A percentile compares a stretch with the other conserved stretches of the same genome.
Conservation (phyloP, 2,329 filamentous ascomycete genomes). For the Trichophyton rubrum region DNA sequence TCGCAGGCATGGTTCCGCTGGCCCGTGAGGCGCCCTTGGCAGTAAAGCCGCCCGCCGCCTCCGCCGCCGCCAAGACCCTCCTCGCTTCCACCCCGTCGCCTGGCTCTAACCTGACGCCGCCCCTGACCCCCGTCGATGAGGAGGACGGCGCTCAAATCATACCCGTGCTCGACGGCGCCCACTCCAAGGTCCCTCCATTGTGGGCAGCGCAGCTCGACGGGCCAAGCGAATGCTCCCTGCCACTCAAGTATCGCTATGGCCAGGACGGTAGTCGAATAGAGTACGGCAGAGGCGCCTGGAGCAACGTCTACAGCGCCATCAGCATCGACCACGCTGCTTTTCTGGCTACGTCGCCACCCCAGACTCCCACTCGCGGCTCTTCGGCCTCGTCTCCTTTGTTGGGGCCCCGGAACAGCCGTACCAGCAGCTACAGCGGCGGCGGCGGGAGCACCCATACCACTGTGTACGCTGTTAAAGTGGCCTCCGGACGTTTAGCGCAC, state of each 20-base stretch:
- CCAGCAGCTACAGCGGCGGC: background rate
- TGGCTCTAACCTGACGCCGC: constrained; percentile 21
- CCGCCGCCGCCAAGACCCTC: constrained; percentile 6
- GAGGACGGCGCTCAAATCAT: background rate
- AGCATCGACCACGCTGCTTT: background rate
- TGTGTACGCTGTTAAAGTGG: constrained; percentile 35
- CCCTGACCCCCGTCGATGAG: constrained; percentile 22
- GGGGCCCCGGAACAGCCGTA: background rate
- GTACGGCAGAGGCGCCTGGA: constrained; percentile 37
- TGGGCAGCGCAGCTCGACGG: background rate
- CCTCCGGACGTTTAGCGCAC: constrained; percentile 29
- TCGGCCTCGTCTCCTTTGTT: constrained; percentile 6
- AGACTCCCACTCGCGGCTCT: constrained; percentile 24
- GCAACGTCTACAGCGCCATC: constrained; percentile 34
- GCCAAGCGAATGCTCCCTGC: constrained; percentile 22
- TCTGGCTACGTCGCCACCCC: constrained; percentile 14
- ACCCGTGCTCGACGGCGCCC: background rate
- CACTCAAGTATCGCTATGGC: constrained; percentile 23
- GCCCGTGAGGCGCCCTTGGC: constrained; percentile 6
- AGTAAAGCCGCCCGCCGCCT: constrained; percentile 8
- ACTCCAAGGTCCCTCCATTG: background rate
- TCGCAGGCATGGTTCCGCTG: background rate
- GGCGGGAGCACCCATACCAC: background rate
- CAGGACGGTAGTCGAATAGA: constrained; percentile 22
- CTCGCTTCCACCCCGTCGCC: constrained; percentile 2